phyloP scores from a whole-genome alignment of 2,329 filamentous ascomycete genomes.

The Ophioceras dolichostomum region DNA sequence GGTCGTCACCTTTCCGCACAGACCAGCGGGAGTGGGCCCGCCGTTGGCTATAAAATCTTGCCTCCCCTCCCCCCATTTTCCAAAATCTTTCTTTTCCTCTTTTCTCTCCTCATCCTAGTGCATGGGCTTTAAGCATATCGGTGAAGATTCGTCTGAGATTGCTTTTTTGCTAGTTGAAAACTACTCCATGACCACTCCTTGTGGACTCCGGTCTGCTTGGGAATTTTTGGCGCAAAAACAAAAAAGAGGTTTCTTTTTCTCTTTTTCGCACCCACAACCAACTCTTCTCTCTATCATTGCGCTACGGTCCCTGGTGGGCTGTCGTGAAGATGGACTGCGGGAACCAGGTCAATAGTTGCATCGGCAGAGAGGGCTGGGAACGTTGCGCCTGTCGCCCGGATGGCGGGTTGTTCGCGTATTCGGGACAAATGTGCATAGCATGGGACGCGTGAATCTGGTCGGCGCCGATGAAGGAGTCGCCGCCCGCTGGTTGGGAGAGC shows the following conservation, averaged over 20 bases:
- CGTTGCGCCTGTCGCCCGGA: no score
- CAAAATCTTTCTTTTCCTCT: conserved; percentile 13
- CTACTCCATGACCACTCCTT: conserved; percentile 64
- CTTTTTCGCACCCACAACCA: conserved; percentile 8
- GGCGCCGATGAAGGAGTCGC: neutral
- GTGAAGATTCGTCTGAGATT: conserved; percentile 78
- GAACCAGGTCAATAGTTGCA: conserved; percentile 10
- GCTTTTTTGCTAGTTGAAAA: conserved; percentile 86
- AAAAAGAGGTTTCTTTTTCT: conserved; percentile 14
- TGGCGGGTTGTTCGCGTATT: no score
- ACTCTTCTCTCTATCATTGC: conserved; percentile 36
- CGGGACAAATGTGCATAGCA: neutral
- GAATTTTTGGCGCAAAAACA: conserved; percentile 58
- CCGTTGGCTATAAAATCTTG: no score
- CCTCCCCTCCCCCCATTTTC: neutral
- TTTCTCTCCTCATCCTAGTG: conserved; percentile 44
- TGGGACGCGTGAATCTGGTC: neutral
- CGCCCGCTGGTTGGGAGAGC: neutral
- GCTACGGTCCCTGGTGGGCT: conserved; percentile 25
- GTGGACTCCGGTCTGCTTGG: conserved; percentile 54
- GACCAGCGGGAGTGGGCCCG: no score
- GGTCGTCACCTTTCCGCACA: no score
- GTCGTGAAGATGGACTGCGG: conserved; percentile 42
- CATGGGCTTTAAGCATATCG: conserved; percentile 70
- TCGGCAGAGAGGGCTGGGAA: no score